Conservation (phyloP, 2,329 filamentous ascomycete genomes). For the Graphilbum fragrans region DNA sequence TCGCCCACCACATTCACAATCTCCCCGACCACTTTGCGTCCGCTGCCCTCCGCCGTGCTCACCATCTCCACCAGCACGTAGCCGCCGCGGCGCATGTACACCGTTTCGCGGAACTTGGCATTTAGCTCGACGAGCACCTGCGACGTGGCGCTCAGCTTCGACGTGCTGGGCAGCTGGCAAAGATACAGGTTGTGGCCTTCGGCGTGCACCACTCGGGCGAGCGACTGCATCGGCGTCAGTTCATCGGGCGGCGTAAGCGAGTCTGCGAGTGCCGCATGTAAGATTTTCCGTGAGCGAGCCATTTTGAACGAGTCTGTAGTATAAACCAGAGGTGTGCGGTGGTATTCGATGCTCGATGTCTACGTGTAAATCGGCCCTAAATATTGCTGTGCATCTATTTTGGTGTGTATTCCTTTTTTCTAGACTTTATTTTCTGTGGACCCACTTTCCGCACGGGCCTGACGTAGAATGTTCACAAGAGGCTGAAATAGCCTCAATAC, state of each 20-base stretch:
- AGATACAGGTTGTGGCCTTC: conserved; percentile 85
- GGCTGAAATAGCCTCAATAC: too few relatives aligned
- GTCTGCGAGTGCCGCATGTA: conserved; percentile 68
- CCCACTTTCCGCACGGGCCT: too few relatives aligned
- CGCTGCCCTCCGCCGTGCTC: conserved; percentile 44
- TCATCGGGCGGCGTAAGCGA: conserved; percentile 44
- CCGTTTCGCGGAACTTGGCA: conserved; percentile 70
- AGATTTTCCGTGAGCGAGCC: conserved; percentile 63
- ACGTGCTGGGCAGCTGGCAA: conserved; percentile 52
- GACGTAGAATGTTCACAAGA: too few relatives aligned
- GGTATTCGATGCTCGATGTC: background rate
- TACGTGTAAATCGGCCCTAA: too few relatives aligned
- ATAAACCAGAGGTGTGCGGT: background rate
- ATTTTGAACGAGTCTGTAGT: conserved; percentile 26
- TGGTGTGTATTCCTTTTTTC: background rate
- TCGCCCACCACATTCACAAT: conserved; percentile 89
- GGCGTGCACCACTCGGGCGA: conserved; percentile 70
- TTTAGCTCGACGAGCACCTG: conserved; percentile 69
- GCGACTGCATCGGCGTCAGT: conserved; percentile 49
- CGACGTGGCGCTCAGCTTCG: conserved; percentile 22
- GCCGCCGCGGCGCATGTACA: conserved; percentile 84
- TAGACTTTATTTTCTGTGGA: background rate
- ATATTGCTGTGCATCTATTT: too few relatives aligned
- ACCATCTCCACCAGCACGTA: conserved; percentile 66
- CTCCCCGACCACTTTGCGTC: conserved; percentile 73